These are phyloP conservation scores for Forsythia suspensa DNA, from an alignment of 257 asterid genomes.

Conservation along the genomic window DNA sequence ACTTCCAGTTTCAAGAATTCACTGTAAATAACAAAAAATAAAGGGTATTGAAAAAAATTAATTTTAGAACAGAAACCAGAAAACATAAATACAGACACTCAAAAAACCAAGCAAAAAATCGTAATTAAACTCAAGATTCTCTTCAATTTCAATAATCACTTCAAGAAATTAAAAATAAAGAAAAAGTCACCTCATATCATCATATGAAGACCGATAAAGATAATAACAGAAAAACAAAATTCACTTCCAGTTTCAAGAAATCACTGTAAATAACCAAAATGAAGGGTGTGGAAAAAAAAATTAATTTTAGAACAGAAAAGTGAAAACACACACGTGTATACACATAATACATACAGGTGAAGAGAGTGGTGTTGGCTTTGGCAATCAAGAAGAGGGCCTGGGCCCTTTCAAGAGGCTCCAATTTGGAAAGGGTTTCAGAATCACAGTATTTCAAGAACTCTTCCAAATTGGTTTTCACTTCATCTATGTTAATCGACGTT, in stretches of 20 bases:
- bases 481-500: slow-evolving; percentile 70
- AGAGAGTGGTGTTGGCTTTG: slow-evolving; percentile 69
- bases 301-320: slow-evolving; percentile 1
- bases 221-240: not conserved
- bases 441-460: slow-evolving; percentile 62
- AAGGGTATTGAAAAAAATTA: too few species aligned
- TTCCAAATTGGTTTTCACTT: slow-evolving; percentile 58
- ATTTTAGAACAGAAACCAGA: too few species aligned
- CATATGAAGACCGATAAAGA: too few species aligned
- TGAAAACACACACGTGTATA: slow-evolving; percentile 21
- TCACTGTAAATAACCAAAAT: not conserved
- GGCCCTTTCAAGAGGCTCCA: slow-evolving; percentile 89
- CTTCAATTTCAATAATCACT: not conserved
- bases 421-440: slow-evolving; percentile 55
- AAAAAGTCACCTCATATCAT: too few species aligned
- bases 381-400: slow-evolving; percentile 66
- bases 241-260: not conserved
- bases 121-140: not conserved
- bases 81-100: too few species aligned
- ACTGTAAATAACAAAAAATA: too few species aligned
- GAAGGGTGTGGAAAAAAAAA: not conserved
- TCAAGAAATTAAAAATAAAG: too few species aligned
- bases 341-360: slow-evolving; percentile 51
- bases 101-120: too few species aligned
- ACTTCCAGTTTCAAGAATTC: not conserved